These are phyloP conservation scores for Jamesozyma lodderae DNA, from an alignment of 805 yeast genomes.

Conservation along the genomic window DNA sequence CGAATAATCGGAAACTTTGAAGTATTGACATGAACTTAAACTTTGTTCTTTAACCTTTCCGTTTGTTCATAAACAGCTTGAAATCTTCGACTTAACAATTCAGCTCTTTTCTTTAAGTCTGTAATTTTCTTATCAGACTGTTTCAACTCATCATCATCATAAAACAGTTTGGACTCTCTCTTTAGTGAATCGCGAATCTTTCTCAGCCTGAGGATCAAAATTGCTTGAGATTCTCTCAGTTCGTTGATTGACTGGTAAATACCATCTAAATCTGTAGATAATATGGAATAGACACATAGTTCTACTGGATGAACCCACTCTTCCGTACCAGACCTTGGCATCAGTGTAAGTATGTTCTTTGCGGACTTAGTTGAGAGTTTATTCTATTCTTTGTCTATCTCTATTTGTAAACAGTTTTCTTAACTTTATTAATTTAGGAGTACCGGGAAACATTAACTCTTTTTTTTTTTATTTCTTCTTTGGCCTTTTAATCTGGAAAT, in stretches of 20 bases:
- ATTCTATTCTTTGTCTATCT: too few relatives aligned
- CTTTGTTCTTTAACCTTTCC: too few relatives aligned
- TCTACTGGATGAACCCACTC: slow-evolving; percentile 26
- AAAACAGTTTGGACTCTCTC: slow-evolving; percentile 16
- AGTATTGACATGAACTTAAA: too few relatives aligned
- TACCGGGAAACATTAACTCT: too few relatives aligned
- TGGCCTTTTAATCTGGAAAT: too few relatives aligned
- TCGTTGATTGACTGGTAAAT: slow-evolving; percentile 26
- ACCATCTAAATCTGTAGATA: slow-evolving; percentile 26
- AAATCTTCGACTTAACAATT: slow-evolving; percentile 8
- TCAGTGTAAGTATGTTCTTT: too few relatives aligned
- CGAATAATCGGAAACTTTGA: too few relatives aligned
- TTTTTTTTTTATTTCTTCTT: too few relatives aligned
- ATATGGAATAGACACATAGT: slow-evolving; percentile 23
- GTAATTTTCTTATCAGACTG: not conserved
- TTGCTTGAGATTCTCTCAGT: slow-evolving; percentile 27
- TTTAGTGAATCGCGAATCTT: slow-evolving; percentile 18
- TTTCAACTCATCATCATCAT: slow-evolving; percentile 9
- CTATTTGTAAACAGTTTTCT: too few relatives aligned
- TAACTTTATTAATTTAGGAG: too few relatives aligned
- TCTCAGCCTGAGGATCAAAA: slow-evolving; percentile 20
- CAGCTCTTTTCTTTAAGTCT: slow-evolving; percentile 10
- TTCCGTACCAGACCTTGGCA: not conserved
- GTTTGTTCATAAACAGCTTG: slow-evolving; percentile 5
- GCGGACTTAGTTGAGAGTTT: too few relatives aligned